These are phyloP conservation scores for Davidsoniella neocaledoniae DNA, from an alignment of 2,329 filamentous ascomycete species.

Conservation along the genomic window DNA sequence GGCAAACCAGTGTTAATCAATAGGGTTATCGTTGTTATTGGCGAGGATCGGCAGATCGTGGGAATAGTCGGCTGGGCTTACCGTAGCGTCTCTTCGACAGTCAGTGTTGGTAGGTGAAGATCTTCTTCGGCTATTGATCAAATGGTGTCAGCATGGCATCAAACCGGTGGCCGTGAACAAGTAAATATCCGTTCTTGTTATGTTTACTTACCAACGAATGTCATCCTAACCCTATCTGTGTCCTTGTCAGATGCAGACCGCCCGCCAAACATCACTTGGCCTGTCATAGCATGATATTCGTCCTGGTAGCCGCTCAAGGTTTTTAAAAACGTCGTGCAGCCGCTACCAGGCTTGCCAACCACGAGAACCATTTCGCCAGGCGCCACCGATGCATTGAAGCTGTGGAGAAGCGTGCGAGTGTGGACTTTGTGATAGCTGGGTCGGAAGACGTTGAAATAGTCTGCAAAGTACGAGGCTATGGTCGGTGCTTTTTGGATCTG, in stretches of 20 bases:
- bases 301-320: not conserved
- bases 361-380: slow-evolving; percentile 59
- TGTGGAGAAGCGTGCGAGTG: slow-evolving; percentile 39
- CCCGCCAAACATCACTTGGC: not conserved
- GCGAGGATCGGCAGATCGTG: too few relatives aligned
- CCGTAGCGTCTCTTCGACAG: slow-evolving; percentile 46
- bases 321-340: slow-evolving; percentile 56
- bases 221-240: not conserved
- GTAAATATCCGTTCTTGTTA: too few relatives aligned
- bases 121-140: slow-evolving; percentile 25
- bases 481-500: not conserved
- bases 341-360: slow-evolving; percentile 49
- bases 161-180: too few relatives aligned
- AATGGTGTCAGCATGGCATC: too few relatives aligned
- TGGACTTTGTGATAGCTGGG: not conserved
- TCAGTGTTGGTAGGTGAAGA: slow-evolving; percentile 52
- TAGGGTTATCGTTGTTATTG: too few relatives aligned
- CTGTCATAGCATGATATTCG: not conserved
- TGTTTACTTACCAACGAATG: not conserved
- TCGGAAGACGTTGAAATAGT: not conserved
- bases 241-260: not conserved
- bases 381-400: slow-evolving; percentile 50
- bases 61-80: too few relatives aligned
- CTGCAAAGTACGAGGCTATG: not conserved
- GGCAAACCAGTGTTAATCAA: too few relatives aligned